Evolutionary conservation across 306 rosid genomes (phyloP).

Genomic region (Trichosanthes truncata): DNA sequence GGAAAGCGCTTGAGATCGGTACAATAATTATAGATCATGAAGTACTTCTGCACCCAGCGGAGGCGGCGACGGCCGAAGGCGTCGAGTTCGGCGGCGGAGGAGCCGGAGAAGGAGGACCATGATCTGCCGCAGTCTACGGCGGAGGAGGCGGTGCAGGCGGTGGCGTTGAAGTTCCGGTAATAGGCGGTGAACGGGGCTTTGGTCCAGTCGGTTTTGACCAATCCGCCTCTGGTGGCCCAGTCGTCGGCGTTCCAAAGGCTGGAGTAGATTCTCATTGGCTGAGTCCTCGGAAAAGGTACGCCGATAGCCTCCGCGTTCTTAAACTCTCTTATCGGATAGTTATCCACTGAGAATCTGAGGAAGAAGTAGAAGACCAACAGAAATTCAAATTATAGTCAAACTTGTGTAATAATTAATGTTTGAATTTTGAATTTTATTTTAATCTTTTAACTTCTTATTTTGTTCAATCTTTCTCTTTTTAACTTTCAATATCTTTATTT

Average conservation of each 20-base stretch:
- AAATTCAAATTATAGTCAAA: neutral
- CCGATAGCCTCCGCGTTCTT: constrained; percentile 50
- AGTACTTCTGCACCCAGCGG: constrained; percentile 82
- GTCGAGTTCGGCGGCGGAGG: constrained; percentile 39
- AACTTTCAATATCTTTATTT: too few relatives aligned
- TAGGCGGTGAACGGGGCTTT: constrained; percentile 79
- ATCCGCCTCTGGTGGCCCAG: constrained; percentile 57
- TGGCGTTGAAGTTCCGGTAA: constrained; percentile 58
- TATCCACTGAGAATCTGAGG: constrained; percentile 64
- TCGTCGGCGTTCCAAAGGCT: constrained; percentile 50
- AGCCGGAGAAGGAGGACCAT: neutral
- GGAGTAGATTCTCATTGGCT: constrained; percentile 62
- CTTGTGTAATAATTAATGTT: too few relatives aligned
- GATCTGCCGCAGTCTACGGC: neutral
- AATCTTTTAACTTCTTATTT: too few relatives aligned
- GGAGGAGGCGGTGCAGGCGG: neutral
- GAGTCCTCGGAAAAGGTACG: constrained; percentile 70
- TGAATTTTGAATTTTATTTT: too few relatives aligned
- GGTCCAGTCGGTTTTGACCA: constrained; percentile 77
- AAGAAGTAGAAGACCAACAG: neutral
- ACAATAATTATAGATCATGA: constrained; percentile 83
- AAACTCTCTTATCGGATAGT: constrained; percentile 66
- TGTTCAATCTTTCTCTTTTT: too few relatives aligned
- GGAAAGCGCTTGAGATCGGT: constrained; percentile 68
- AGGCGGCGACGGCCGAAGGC: constrained; percentile 56